Percentiles rank a stretch among this genome's conserved stretches.
These are phyloP conservation scores for Chenopodium berlandieri DNA, from an alignment of 148 eudicot species.

Conservation along the genomic window DNA sequence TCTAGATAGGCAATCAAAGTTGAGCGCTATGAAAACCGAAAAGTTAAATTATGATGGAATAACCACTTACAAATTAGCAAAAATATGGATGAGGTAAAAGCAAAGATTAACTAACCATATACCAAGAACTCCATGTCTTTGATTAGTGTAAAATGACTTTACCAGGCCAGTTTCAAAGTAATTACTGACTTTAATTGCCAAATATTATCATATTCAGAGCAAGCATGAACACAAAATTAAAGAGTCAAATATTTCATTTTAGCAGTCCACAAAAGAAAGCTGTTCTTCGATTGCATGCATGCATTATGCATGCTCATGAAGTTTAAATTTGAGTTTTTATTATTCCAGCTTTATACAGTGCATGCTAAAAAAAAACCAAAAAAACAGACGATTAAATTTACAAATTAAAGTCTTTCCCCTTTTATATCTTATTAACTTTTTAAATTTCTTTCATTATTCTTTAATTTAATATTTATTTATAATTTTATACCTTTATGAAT, in stretches of 20 bases:
- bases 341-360: conserved; percentile 31
- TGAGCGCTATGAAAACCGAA: too few species aligned
- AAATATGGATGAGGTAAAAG: too few species aligned
- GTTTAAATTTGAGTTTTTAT: not conserved
- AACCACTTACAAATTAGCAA: too few species aligned
- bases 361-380: conserved; percentile 11
- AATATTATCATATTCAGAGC: not conserved
- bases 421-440: not conserved
- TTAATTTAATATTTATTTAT: not conserved
- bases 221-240: not conserved
- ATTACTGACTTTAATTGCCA: too few species aligned
- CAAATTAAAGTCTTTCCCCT: not conserved
- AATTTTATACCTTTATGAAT: not conserved
- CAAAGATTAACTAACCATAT: too few species aligned
- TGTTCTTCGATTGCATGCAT: not conserved
- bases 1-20: too few species aligned
- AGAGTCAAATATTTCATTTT: not conserved
- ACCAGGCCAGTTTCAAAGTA: too few species aligned
- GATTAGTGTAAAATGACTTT: too few species aligned
- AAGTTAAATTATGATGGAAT: too few species aligned
- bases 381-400: conserved; percentile 1
- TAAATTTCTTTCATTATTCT: not conserved
- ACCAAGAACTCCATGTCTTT: too few species aligned
- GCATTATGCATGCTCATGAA: conserved; percentile 14
- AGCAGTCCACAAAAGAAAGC: not conserved